These are phyloP conservation scores for Pyrenula massariospora DNA, from an alignment of 495 filamentous ascomycete species.

Conservation along the genomic window DNA sequence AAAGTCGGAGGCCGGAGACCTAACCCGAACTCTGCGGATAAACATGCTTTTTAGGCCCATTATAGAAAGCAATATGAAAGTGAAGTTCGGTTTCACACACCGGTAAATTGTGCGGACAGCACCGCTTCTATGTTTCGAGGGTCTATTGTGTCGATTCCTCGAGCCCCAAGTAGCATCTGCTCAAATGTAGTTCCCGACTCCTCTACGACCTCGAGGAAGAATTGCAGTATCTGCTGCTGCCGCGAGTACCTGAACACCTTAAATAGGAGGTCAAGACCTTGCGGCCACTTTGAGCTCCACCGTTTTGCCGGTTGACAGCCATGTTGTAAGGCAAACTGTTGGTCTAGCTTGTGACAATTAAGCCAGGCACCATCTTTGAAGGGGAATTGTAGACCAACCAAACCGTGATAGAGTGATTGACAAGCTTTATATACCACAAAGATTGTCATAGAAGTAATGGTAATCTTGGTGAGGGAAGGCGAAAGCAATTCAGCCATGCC, in stretches of 20 bases:
- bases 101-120: constrained; percentile 66
- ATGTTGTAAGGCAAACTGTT: constrained; percentile 3
- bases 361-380: too few species aligned
- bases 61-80: background rate
- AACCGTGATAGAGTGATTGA: too few species aligned
- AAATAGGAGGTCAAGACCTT: constrained; percentile 7
- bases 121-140: constrained; percentile 65
- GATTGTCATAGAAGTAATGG: too few species aligned
- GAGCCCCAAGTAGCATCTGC: background rate
- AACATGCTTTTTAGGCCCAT: background rate
- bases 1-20: constrained; percentile 33
- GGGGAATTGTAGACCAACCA: too few species aligned
- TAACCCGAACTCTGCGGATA: constrained; percentile 37
- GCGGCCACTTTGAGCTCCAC: constrained; percentile 8
- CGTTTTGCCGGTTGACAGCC: constrained; percentile 3
- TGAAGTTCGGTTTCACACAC: too few species aligned
- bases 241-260: constrained; percentile 3
- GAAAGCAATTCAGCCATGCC: too few species aligned
- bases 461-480: too few species aligned
- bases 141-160: background rate
- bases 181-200: constrained; percentile 1
- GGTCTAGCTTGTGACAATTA: too few species aligned
- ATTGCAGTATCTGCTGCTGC: constrained; percentile 5
- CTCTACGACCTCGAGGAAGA: constrained; percentile 6
- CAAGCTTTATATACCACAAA: too few species aligned